Conservation (phyloP, 75 land plant genomes). For the Picea glauca region DNA sequence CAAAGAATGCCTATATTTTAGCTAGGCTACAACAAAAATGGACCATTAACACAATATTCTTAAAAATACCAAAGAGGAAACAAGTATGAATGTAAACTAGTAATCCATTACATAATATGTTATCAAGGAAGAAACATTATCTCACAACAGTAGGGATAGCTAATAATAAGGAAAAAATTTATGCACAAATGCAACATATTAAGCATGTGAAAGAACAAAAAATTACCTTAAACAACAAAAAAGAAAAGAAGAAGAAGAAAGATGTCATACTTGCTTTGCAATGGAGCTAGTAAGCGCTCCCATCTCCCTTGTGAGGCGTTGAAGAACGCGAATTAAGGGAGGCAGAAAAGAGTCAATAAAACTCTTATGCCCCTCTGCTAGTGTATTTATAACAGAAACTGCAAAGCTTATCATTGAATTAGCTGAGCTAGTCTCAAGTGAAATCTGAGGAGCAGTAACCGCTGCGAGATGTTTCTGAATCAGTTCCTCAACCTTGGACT, state of each 20-base stretch:
- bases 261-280: constrained; percentile 65
- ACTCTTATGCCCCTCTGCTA: constrained; percentile 74
- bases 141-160: too few species aligned
- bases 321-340: constrained; percentile 85
- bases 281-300: constrained; percentile 51
- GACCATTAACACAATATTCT: background rate
- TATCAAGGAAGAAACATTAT: background rate
- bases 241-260: background rate
- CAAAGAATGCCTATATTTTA: too few species aligned
- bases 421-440: constrained; percentile 59
- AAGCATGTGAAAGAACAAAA: background rate
- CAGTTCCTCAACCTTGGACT: constrained; percentile 89
- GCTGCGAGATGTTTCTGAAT: constrained; percentile 83
- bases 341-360: constrained; percentile 67
- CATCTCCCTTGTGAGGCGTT: constrained; percentile 94
- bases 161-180: background rate
- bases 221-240: background rate
- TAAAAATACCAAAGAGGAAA: background rate
- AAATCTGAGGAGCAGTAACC: constrained; percentile 68
- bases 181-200: background rate
- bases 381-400: constrained; percentile 68
- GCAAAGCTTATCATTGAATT: constrained; percentile 83
- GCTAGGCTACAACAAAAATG: background rate
- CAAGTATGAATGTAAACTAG: background rate
- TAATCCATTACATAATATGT: background rate